A percentile compares a stretch with the other conserved stretches of the same genome.
Conservation (phyloP, 2,329 filamentous ascomycete genomes). For the Xylaria arbuscula region DNA sequence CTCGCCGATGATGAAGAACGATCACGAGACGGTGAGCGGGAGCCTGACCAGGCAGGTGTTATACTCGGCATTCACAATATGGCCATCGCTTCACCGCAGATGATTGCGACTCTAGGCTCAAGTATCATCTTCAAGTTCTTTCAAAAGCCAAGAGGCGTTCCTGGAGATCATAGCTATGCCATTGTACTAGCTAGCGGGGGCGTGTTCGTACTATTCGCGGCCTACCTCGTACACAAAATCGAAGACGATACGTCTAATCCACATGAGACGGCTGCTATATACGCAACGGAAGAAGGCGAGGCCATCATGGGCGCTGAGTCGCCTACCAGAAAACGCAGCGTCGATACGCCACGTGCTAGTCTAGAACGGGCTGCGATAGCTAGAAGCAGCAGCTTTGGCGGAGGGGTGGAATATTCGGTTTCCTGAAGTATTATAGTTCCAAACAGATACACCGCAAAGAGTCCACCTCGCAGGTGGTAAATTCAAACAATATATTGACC, state of each 20-base stretch:
- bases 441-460: neutral
- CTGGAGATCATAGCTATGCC: slow-evolving; percentile 87
- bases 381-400: slow-evolving; percentile 61
- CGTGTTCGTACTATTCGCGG: slow-evolving; percentile 79
- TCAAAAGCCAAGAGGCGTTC: slow-evolving; percentile 86
- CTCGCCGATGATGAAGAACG: slow-evolving; percentile 49
- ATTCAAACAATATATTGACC: slow-evolving; percentile 10
- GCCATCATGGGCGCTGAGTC: slow-evolving; percentile 45
- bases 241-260: slow-evolving; percentile 65
- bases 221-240: slow-evolving; percentile 76
- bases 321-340: slow-evolving; percentile 54
- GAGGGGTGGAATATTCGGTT: slow-evolving; percentile 59
- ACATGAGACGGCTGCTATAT: slow-evolving; percentile 51
- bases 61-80: slow-evolving; percentile 97
- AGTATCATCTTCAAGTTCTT: slow-evolving; percentile 85
- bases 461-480: neutral
- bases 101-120: slow-evolving; percentile 86
- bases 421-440: neutral
- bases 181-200: slow-evolving; percentile 90
- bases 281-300: slow-evolving; percentile 57
- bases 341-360: slow-evolving; percentile 57
- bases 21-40: slow-evolving; percentile 64
- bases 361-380: slow-evolving; percentile 60
- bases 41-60: slow-evolving; percentile 83
- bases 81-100: slow-evolving; percentile 89